A percentile compares a stretch with the other conserved stretches of the same genome.
phyloP scores from a whole-genome alignment of 768 basidiomycete genomes.

The Tulasnella sp. region DNA sequence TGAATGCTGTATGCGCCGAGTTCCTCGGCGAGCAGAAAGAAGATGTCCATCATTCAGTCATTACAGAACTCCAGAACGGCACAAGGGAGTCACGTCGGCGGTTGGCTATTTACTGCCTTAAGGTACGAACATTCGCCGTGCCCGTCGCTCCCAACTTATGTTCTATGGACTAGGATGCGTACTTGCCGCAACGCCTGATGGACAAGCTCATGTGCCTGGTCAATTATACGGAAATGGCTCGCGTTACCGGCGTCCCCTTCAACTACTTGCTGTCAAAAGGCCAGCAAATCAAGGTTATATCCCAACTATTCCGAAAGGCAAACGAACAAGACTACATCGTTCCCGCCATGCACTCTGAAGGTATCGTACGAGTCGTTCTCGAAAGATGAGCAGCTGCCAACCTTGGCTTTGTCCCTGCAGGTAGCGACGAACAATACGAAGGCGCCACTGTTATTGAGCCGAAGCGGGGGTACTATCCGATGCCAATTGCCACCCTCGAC shows the following conservation, averaged over 20 bases:
- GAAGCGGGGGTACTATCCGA: slow-evolving; percentile 90
- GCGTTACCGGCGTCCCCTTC: slow-evolving; percentile 99
- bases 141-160: background rate
- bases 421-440: slow-evolving; percentile 94
- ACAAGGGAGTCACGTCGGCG: slow-evolving; percentile 88
- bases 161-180: slow-evolving; percentile 69
- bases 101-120: slow-evolving; percentile 94
- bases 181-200: slow-evolving; percentile 90
- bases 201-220: slow-evolving; percentile 99
- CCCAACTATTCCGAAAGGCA: slow-evolving; percentile 90
- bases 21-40: slow-evolving; percentile 99
- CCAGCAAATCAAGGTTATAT: slow-evolving; percentile 97
- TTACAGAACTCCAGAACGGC: slow-evolving; percentile 96
- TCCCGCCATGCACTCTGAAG: slow-evolving; percentile 81
- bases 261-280: slow-evolving; percentile 90
- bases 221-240: slow-evolving; percentile 98
- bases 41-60: slow-evolving; percentile 97
- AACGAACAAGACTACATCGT: slow-evolving; percentile 88
- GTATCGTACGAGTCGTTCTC: slow-evolving; percentile 37
- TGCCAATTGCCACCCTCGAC: slow-evolving; percentile 95
- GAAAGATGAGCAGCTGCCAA: background rate
- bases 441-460: slow-evolving; percentile 99
- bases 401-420: slow-evolving; percentile 42
- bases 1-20: slow-evolving; percentile 96
- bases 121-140: slow-evolving; percentile 49